These are phyloP conservation scores for Plectosphaerella plurivora DNA, from an alignment of 2,329 filamentous ascomycete species.

Conservation along the genomic window DNA sequence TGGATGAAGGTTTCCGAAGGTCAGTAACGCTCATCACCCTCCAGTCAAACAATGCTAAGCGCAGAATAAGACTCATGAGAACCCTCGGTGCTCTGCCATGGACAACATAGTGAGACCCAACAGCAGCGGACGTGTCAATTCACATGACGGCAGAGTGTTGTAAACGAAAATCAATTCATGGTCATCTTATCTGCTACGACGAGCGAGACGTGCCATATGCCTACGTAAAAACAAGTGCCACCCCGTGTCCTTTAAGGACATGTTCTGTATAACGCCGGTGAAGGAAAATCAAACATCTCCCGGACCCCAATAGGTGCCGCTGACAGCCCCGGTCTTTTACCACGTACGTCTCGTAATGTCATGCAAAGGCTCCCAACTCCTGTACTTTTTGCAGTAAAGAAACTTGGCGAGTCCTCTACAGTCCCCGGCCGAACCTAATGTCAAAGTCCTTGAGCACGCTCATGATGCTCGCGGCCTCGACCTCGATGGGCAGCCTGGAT, in stretches of 20 bases:
- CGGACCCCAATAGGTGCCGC: background rate
- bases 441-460: slow-evolving; percentile 80
- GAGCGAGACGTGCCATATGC: too few species aligned
- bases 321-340: background rate
- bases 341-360: background rate
- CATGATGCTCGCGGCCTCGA: slow-evolving; percentile 82
- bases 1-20: slow-evolving; percentile 32
- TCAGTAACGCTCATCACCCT: slow-evolving; percentile 8
- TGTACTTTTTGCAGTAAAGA: background rate
- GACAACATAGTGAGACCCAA: too few species aligned
- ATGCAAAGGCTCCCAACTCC: background rate
- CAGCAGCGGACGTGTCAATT: too few species aligned
- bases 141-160: too few species aligned
- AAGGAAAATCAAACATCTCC: background rate
- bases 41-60: too few species aligned
- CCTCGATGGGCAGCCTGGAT: slow-evolving; percentile 60
- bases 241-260: background rate
- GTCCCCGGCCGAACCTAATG: slow-evolving; percentile 56
- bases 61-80: too few species aligned
- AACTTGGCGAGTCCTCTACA: slow-evolving; percentile 1
- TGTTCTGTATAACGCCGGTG: background rate
- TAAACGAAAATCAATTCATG: too few species aligned
- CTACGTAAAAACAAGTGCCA: background rate
- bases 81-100: too few species aligned
- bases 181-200: too few species aligned